Evolutionary conservation across 2,329 filamentous ascomycete genomes (phyloP).

Genomic region (Claviceps cyperi): DNA sequence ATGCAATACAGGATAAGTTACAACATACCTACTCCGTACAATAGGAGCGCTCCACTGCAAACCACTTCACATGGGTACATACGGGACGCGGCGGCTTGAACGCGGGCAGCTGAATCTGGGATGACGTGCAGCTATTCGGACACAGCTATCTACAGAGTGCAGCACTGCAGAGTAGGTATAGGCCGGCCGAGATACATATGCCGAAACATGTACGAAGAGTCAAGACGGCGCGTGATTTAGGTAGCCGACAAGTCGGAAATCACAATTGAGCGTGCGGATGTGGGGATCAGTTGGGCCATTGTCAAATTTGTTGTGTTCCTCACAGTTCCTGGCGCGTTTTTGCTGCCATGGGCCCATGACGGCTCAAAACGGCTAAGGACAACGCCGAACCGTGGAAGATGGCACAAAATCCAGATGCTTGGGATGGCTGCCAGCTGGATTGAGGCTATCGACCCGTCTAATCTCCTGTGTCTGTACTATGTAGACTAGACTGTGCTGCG

Average conservation of each 20-base stretch:
- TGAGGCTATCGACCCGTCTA: neutral
- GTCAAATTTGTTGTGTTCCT: slow-evolving; percentile 2
- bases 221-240: too few species aligned
- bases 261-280: too few species aligned
- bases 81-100: neutral
- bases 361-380: slow-evolving; percentile 5
- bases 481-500: too few species aligned
- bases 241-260: too few species aligned
- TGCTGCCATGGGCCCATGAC: slow-evolving; percentile 13
- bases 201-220: neutral
- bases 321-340: slow-evolving; percentile 5
- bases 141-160: too few species aligned
- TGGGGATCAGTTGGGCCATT: slow-evolving; percentile 2
- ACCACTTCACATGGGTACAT: neutral
- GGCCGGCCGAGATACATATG: neutral
- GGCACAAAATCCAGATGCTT: too few species aligned
- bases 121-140: too few species aligned
- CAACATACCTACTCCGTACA: too few species aligned
- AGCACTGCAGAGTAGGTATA: too few species aligned
- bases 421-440: too few species aligned
- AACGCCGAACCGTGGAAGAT: too few species aligned
- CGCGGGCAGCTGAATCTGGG: too few species aligned
- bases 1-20: neutral
- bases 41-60: neutral
- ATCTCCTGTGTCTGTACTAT: neutral